These are phyloP conservation scores for Aspergillus calidoustus DNA, from an alignment of 2,329 filamentous ascomycete species.

Conservation along the genomic window DNA sequence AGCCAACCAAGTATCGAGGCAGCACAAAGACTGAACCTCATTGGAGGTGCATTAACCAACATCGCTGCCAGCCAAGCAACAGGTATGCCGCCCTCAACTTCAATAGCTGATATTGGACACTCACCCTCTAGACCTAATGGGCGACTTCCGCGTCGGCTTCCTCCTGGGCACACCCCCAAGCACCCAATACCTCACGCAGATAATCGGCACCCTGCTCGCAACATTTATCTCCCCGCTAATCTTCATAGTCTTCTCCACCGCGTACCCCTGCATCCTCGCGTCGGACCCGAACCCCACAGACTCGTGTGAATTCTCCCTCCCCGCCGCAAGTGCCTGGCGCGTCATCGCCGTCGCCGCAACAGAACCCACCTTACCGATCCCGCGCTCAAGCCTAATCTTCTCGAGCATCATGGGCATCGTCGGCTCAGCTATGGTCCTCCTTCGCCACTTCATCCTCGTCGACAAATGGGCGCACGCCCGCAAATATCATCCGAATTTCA, in stretches of 20 bases:
- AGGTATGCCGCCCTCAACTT: too few species aligned
- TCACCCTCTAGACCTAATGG: not conserved
- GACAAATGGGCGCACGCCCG: not conserved
- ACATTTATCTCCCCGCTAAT: slow-evolving; percentile 7
- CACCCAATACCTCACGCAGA: slow-evolving; percentile 7
- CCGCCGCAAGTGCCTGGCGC: slow-evolving; percentile 8
- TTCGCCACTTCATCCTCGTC: not conserved
- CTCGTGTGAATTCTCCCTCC: slow-evolving; percentile 7
- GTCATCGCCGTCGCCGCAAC: slow-evolving; percentile 9
- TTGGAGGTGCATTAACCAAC: not conserved
- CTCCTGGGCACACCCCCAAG: slow-evolving; percentile 9
- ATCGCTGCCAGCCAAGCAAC: too few species aligned
- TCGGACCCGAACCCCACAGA: not conserved
- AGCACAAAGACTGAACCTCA: slow-evolving; percentile 7
- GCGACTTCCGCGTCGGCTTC: slow-evolving; percentile 14
- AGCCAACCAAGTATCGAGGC: not conserved
- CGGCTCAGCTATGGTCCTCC: not conserved
- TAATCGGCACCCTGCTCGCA: slow-evolving; percentile 10
- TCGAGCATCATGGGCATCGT: not conserved
- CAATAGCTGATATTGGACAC: too few species aligned
- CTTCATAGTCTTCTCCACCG: slow-evolving; percentile 12
- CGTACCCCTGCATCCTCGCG: slow-evolving; percentile 13
- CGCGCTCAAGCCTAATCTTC: not conserved
- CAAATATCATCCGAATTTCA: slow-evolving; percentile 7
- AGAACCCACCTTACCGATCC: not conserved